Conservation (phyloP, 2,329 filamentous ascomycete genomes). For the Teratosphaeria viscida region DNA sequence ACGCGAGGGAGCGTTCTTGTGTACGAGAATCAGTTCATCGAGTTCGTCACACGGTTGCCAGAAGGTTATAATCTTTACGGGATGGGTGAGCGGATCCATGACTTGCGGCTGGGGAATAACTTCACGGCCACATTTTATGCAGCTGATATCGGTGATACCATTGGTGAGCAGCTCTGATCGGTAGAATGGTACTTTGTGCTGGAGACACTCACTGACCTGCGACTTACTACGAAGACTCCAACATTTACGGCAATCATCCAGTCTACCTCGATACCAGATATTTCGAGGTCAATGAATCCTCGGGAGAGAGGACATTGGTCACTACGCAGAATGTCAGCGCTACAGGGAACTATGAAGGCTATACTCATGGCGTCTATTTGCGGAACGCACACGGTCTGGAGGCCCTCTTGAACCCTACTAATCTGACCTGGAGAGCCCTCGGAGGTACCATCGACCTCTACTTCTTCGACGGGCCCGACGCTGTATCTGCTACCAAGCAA, state of each 20-base stretch:
- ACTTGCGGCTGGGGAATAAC: slow-evolving; percentile 61
- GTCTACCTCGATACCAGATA: slow-evolving; percentile 74
- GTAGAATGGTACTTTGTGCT: neutral
- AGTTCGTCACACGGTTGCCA: slow-evolving; percentile 56
- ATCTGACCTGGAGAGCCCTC: slow-evolving; percentile 62
- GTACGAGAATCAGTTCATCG: slow-evolving; percentile 69
- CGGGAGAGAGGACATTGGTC: slow-evolving; percentile 40
- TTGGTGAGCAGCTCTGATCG: slow-evolving; percentile 26
- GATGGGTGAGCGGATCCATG: slow-evolving; percentile 62
- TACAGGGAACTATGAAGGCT: slow-evolving; percentile 49
- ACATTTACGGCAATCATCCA: slow-evolving; percentile 67
- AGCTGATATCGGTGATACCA: slow-evolving; percentile 56
- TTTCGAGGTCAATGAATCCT: slow-evolving; percentile 44
- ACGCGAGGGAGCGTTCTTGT: slow-evolving; percentile 55
- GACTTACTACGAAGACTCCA: slow-evolving; percentile 26
- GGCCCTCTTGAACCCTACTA: slow-evolving; percentile 51
- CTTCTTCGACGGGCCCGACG: slow-evolving; percentile 55
- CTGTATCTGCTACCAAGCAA: slow-evolving; percentile 53
- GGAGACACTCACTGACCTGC: neutral
- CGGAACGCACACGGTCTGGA: slow-evolving; percentile 71
- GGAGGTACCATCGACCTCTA: slow-evolving; percentile 57
- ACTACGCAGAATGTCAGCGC: slow-evolving; percentile 43
- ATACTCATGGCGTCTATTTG: slow-evolving; percentile 66
- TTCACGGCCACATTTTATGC: slow-evolving; percentile 58
- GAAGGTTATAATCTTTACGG: slow-evolving; percentile 61